phyloP scores from a whole-genome alignment of 2,329 filamentous ascomycete species.

The Lachnellula occidentalis region DNA sequence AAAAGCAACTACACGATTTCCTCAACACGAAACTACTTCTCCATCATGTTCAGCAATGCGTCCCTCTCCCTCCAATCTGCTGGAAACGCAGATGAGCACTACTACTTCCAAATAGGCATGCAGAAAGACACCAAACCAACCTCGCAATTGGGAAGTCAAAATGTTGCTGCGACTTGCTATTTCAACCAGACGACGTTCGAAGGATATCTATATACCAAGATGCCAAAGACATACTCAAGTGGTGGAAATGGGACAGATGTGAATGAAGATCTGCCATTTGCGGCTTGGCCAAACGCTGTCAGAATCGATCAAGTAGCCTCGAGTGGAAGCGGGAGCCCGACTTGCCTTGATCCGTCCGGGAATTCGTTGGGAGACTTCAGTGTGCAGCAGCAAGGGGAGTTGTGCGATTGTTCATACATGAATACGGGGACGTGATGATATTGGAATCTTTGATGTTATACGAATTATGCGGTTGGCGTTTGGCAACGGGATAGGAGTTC shows the following conservation, averaged over 20 bases:
- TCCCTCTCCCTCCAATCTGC: constrained; percentile 44
- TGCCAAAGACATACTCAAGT: constrained; percentile 36
- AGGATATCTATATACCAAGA: constrained; percentile 56
- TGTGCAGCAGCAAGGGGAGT: constrained; percentile 15
- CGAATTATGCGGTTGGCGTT: not conserved
- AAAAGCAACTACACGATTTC: constrained; percentile 46
- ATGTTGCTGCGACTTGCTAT: constrained; percentile 47
- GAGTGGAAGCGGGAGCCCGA: constrained; percentile 45
- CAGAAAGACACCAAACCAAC: constrained; percentile 48
- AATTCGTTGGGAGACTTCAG: constrained; percentile 35
- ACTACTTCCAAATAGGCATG: constrained; percentile 50
- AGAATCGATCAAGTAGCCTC: constrained; percentile 47
- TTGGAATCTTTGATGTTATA: not conserved
- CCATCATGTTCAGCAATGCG: constrained; percentile 49
- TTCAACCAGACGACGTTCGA: constrained; percentile 52
- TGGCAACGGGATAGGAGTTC: not conserved
- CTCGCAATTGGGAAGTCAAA: constrained; percentile 37
- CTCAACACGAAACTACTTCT: constrained; percentile 49
- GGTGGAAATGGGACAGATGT: constrained; percentile 28
- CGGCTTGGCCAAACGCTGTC: constrained; percentile 53
- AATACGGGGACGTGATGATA: constrained; percentile 22
- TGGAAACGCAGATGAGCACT: constrained; percentile 46
- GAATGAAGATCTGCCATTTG: constrained; percentile 27
- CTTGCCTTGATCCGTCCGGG: constrained; percentile 43
- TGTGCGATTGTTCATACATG: constrained; percentile 26